A percentile compares a stretch with the other conserved stretches of the same genome.
phyloP scores from a whole-genome alignment of 2,329 filamentous ascomycete species.

The Grosmannia huntii region DNA sequence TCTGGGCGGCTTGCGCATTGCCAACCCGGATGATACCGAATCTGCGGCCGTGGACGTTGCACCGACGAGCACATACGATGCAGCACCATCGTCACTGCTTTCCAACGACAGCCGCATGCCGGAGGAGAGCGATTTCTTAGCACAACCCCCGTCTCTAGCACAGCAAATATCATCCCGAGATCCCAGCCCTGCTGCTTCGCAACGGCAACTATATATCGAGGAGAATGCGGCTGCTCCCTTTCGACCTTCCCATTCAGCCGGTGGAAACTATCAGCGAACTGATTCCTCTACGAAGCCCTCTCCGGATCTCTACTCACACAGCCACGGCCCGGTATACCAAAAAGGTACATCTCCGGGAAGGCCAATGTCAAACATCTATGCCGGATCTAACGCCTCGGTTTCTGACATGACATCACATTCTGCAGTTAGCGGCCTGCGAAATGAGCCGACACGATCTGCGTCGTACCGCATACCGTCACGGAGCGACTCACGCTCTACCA shows the following conservation, averaged over 20 bases:
- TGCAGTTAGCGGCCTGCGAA: conserved; percentile 27
- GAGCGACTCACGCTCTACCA: conserved; percentile 48
- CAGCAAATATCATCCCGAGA: conserved; percentile 7
- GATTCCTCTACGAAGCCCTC: conserved; percentile 1
- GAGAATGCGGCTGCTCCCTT: conserved; percentile 14
- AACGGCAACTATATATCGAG: neutral
- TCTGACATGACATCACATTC: conserved; percentile 18
- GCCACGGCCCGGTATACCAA: conserved; percentile 12
- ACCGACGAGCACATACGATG: neutral
- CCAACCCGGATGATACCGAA: conserved; percentile 67
- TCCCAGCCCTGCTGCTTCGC: conserved; percentile 4
- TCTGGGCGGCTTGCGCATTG: conserved; percentile 87
- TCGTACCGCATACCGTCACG: conserved; percentile 37
- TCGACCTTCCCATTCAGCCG: neutral
- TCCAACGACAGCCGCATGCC: conserved; percentile 1
- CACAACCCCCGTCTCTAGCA: neutral
- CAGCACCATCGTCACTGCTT: neutral
- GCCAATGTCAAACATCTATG: conserved; percentile 20
- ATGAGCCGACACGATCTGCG: conserved; percentile 45
- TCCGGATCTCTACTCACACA: conserved; percentile 6
- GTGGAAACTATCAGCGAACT: conserved; percentile 4
- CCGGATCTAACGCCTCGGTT: conserved; percentile 15
- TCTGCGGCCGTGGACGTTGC: conserved; percentile 4
- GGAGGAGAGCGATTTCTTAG: neutral
- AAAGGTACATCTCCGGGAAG: conserved; percentile 13